Percentiles rank a stretch among this genome's conserved stretches.
phyloP scores from a whole-genome alignment of 306 rosid genomes.

The Lathyrus sativus region DNA sequence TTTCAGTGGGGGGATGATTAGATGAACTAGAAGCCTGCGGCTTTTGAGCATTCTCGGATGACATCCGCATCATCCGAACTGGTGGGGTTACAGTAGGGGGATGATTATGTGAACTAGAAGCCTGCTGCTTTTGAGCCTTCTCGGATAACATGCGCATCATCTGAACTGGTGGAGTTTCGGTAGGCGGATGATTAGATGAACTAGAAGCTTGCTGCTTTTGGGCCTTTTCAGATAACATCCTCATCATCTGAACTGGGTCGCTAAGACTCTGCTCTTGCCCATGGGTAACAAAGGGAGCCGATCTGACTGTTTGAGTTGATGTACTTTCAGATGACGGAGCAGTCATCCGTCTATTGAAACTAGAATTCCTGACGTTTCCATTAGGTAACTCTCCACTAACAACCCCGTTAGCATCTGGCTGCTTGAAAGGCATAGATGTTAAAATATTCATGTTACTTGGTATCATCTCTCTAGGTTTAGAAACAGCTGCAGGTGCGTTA shows the following conservation, averaged over 20 bases:
- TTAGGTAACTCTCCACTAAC: slow-evolving; percentile 63
- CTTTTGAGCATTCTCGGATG: slow-evolving; percentile 68
- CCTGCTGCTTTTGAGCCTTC: slow-evolving; percentile 71
- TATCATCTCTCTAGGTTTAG: slow-evolving; percentile 63
- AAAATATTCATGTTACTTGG: slow-evolving; percentile 52
- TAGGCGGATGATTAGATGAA: slow-evolving; percentile 61
- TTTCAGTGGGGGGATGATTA: slow-evolving; percentile 56
- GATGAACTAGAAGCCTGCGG: slow-evolving; percentile 67
- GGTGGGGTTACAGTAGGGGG: slow-evolving; percentile 57
- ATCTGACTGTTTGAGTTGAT: slow-evolving; percentile 57
- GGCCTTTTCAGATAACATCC: slow-evolving; percentile 65
- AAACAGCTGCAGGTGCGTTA: slow-evolving; percentile 51
- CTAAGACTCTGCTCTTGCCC: slow-evolving; percentile 66
- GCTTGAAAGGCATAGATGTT: slow-evolving; percentile 60
- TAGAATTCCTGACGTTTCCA: slow-evolving; percentile 56
- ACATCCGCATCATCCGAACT: slow-evolving; percentile 64
- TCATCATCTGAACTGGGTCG: slow-evolving; percentile 89
- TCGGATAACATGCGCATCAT: slow-evolving; percentile 75
- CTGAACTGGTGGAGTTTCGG: slow-evolving; percentile 59
- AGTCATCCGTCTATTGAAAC: slow-evolving; percentile 51
- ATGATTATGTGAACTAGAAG: slow-evolving; percentile 63
- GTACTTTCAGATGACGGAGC: slow-evolving; percentile 59
- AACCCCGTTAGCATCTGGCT: slow-evolving; percentile 60
- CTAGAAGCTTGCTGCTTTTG: slow-evolving; percentile 70
- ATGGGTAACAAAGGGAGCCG: slow-evolving; percentile 53